These are phyloP conservation scores for Hyaloscypha hepaticicola DNA, from an alignment of 495 filamentous ascomycete genomes.

Conservation along the genomic window DNA sequence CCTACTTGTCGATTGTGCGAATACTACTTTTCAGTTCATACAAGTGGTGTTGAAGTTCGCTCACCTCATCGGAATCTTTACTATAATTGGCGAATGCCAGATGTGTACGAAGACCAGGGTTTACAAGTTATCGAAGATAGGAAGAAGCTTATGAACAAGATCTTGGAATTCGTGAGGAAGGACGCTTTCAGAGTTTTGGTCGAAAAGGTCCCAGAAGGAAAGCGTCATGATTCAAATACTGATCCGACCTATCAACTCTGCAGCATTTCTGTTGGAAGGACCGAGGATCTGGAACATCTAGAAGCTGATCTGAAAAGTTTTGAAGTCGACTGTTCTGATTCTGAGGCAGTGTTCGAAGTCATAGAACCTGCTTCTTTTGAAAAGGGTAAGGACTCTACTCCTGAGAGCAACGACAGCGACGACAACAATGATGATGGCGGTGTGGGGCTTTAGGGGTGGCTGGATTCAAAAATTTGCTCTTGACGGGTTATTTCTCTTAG, in stretches of 20 bases:
- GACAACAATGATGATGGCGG: not conserved
- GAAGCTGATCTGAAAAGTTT: not conserved
- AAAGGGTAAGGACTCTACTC: not conserved
- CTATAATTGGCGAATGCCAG: slow-evolving; percentile 27
- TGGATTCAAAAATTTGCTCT: not conserved
- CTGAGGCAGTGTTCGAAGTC: too few species aligned
- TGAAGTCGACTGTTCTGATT: not conserved
- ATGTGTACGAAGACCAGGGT: slow-evolving; percentile 17
- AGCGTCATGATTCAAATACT: slow-evolving; percentile 14
- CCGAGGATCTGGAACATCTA: not conserved
- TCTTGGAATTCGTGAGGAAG: slow-evolving; percentile 2
- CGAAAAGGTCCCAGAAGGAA: slow-evolving; percentile 12
- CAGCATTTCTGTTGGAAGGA: not conserved
- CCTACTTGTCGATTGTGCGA: slow-evolving; percentile 34
- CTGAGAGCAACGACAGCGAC: not conserved
- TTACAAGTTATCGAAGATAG: slow-evolving; percentile 1
- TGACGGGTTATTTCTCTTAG: too few species aligned
- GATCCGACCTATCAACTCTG: slow-evolving; percentile 8
- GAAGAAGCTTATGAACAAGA: slow-evolving; percentile 11
- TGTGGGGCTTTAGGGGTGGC: not conserved
- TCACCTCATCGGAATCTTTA: slow-evolving; percentile 30
- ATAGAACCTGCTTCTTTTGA: not conserved
- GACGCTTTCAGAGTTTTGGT: slow-evolving; percentile 12
- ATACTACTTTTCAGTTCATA: slow-evolving; percentile 26
- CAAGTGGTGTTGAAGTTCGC: slow-evolving; percentile 17